Base-by-base conservation (phyloP, 768 basidiomycete genomes). In the Mycena indigotica region DNA sequence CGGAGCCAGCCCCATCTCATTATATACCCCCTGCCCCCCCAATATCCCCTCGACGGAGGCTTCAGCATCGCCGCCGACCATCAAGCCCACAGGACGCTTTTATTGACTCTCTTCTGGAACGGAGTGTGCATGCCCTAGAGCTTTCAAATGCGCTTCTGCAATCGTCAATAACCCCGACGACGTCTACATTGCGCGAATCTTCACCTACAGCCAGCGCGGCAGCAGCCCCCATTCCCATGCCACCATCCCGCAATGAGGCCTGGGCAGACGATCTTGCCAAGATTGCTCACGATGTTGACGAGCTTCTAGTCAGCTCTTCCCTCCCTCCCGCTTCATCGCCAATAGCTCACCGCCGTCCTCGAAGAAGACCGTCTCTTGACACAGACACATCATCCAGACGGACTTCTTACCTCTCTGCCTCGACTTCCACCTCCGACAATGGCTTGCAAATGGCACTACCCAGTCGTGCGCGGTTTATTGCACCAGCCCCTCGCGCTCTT, bases 101-200 rank as follows among this genome's bases (percentile, higher is more conserved):
- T 64, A 79, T 92, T 25, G 92, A 93, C 70, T 80, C 86, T n/a
- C 76, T 93, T 16, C 79, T 93, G 1, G 89, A 85, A 56, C 84
- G 91, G 60, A 91, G 89, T 62, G 89, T 93, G 15, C 85, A 91
- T 71, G 91, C 91, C 1, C 77, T 94, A 8, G 92, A 93, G 69
- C 86, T 92, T 79, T 93, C 91, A 4, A 93, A 93, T 56, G 80
- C 85, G 2, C 75, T 93, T 12, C 75, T 94, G 10, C 86, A 90
- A 67, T 85, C 84, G 13, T 88, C 88, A 21, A 86, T 92, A 64
- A 82, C 86, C 0, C 86, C 88, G 60, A 78, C 85, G 13, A 83
- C 75, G 29, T 53, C 51, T 0, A 39, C 73, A 80, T 32, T 77
- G 77, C 29, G 56, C 15, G 45, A 57, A 28, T 29, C 58, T 30